Conservation (phyloP, 116 monocot species). For the Zostera marina region DNA sequence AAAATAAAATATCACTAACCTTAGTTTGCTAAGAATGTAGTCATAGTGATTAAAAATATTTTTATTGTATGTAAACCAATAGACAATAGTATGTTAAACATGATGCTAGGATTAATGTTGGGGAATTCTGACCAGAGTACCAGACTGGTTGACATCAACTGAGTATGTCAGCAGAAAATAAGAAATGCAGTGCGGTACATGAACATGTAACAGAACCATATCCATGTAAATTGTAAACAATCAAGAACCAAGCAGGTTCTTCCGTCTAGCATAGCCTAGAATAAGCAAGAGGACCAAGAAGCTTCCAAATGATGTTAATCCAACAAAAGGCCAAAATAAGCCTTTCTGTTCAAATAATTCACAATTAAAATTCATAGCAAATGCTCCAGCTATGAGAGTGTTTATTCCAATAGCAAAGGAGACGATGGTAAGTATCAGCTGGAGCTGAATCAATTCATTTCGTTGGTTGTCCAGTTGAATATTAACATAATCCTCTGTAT, state of each 20-base stretch:
- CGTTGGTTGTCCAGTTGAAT: slow-evolving; percentile 38
- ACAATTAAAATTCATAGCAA: slow-evolving; percentile 36
- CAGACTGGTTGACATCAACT: too few species aligned
- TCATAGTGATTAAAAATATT: too few species aligned
- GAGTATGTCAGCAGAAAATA: too few species aligned
- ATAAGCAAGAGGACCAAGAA: slow-evolving; percentile 24
- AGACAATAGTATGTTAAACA: too few species aligned
- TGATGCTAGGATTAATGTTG: too few species aligned
- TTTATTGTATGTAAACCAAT: too few species aligned
- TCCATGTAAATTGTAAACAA: neutral
- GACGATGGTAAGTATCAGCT: slow-evolving; percentile 20
- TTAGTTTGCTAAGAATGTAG: too few species aligned
- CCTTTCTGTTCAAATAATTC: slow-evolving; percentile 3
- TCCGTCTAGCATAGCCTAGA: slow-evolving; percentile 29
- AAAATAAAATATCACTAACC: too few species aligned
- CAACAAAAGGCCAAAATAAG: slow-evolving; percentile 21
- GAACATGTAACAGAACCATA: too few species aligned
- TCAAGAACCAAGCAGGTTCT: slow-evolving; percentile 31
- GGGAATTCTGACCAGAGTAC: too few species aligned
- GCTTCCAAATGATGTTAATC: slow-evolving; percentile 17
- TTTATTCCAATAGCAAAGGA: slow-evolving; percentile 20
- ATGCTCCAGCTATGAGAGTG: slow-evolving; percentile 19
- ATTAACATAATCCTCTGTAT: slow-evolving; percentile 40
- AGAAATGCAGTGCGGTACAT: too few species aligned
- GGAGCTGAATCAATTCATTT: slow-evolving; percentile 43